These are phyloP conservation scores for Claviceps purpurea DNA, from an alignment of 2,329 filamentous ascomycete genomes.

Conservation along the genomic window DNA sequence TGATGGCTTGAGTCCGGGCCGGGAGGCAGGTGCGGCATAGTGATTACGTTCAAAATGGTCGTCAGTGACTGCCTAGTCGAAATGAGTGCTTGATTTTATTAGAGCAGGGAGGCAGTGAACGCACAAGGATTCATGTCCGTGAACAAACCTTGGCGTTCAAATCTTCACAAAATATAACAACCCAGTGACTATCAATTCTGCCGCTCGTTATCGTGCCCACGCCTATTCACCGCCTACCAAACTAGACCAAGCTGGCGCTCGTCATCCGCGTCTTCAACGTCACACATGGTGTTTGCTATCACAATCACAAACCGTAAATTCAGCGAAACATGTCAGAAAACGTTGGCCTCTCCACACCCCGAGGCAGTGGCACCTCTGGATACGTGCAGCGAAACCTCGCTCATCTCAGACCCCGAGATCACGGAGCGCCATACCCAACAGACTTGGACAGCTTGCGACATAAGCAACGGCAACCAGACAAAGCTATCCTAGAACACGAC, in stretches of 20 bases:
- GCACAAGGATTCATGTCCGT: background rate
- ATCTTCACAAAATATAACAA: background rate
- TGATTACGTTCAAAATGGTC: background rate
- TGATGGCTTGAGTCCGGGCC: constrained; percentile 5
- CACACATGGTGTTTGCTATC: background rate
- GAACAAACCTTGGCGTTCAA: background rate
- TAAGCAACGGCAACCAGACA: constrained; percentile 71
- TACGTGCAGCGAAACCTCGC: constrained; percentile 96
- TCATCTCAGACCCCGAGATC: constrained; percentile 73
- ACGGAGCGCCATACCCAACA: constrained; percentile 61
- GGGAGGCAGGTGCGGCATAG: constrained; percentile 23
- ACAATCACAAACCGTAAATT: background rate
- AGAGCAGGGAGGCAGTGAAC: background rate
- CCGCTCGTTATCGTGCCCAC: constrained; percentile 8
- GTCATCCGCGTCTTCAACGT: background rate
- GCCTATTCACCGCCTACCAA: constrained; percentile 12
- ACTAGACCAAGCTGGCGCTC: background rate
- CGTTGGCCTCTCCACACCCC: constrained; percentile 86
- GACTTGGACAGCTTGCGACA: constrained; percentile 59
- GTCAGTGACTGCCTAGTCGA: background rate
- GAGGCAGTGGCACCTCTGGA: constrained; percentile 90
- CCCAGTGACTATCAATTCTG: constrained; percentile 15
- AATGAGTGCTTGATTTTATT: background rate
- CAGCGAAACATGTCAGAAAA: constrained; percentile 69
- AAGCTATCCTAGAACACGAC: constrained; percentile 88